Evolutionary conservation across 2,329 filamentous ascomycete species (phyloP).

Genomic region (Penicillium sp.): DNA sequence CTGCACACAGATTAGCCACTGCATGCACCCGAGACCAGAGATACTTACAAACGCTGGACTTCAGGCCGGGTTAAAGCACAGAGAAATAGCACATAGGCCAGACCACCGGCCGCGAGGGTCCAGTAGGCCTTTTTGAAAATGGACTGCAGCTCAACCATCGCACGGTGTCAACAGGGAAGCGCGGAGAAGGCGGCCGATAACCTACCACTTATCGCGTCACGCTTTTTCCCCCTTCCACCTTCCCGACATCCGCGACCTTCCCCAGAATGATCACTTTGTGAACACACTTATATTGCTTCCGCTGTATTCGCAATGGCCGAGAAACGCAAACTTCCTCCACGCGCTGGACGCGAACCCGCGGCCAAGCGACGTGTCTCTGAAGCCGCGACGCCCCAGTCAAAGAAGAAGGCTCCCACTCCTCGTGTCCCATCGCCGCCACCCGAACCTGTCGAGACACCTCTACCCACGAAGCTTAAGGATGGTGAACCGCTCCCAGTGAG

Average conservation of each 20-base stretch:
- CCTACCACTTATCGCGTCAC: slow-evolving; percentile 15
- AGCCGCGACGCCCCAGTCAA: slow-evolving; percentile 32
- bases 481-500: slow-evolving; percentile 53
- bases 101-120: slow-evolving; percentile 56
- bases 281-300: not conserved
- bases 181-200: slow-evolving; percentile 15
- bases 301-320: slow-evolving; percentile 32
- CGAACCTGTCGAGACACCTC: slow-evolving; percentile 34
- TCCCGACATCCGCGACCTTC: slow-evolving; percentile 6
- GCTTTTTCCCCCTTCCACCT: slow-evolving; percentile 19
- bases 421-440: slow-evolving; percentile 27
- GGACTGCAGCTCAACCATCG: slow-evolving; percentile 40
- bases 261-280: not conserved
- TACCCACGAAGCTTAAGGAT: slow-evolving; percentile 53
- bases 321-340: slow-evolving; percentile 43
- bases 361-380: slow-evolving; percentile 43
- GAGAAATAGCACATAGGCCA: slow-evolving; percentile 64
- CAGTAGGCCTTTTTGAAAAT: slow-evolving; percentile 53
- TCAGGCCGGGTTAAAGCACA: slow-evolving; percentile 61
- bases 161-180: slow-evolving; percentile 7
- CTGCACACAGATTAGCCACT: slow-evolving; percentile 43
- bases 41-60: slow-evolving; percentile 72
- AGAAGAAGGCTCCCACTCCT: slow-evolving; percentile 36
- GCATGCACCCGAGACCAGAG: too few species aligned
- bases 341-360: slow-evolving; percentile 43